phyloP scores from a whole-genome alignment of 2,329 filamentous ascomycete species.

The Malbranchea zuffiana region DNA sequence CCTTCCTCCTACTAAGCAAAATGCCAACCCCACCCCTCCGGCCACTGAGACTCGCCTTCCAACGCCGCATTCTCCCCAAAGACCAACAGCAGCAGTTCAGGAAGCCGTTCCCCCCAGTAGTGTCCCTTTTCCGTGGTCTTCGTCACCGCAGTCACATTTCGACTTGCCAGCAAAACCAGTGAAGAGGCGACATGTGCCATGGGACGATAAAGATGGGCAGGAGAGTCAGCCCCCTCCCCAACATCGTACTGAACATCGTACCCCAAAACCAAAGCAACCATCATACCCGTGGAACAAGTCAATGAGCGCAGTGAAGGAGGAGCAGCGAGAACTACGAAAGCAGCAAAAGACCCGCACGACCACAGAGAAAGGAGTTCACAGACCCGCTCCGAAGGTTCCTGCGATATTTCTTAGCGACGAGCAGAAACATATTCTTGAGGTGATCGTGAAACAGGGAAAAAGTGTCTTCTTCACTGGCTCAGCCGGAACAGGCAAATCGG shows the following conservation, averaged over 20 bases:
- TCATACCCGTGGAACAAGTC: conserved; percentile 59
- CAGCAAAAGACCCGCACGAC: conserved; percentile 38
- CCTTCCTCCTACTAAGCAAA: conserved; percentile 11
- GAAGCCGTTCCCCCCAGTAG: conserved; percentile 40
- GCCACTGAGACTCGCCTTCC: conserved; percentile 28
- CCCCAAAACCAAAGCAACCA: conserved; percentile 36
- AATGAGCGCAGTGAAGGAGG: conserved; percentile 63
- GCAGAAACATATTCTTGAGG: conserved; percentile 68
- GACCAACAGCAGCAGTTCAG: conserved; percentile 10
- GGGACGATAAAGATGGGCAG: conserved; percentile 31
- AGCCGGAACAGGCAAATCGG: conserved; percentile 92
- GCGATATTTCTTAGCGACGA: conserved; percentile 70
- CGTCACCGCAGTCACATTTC: conserved; percentile 38
- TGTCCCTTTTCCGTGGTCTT: conserved; percentile 59
- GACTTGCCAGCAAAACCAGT: conserved; percentile 20
- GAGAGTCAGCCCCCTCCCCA: neutral
- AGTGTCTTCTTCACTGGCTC: conserved; percentile 98
- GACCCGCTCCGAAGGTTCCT: conserved; percentile 32
- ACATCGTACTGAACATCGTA: conserved; percentile 15
- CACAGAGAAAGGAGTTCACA: conserved; percentile 24
- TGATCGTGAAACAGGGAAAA: conserved; percentile 68
- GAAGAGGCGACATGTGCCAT: conserved; percentile 57
- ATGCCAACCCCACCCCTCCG: conserved; percentile 7
- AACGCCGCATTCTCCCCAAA: conserved; percentile 23
- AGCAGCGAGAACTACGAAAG: conserved; percentile 61